Base-by-base conservation (phyloP, 2,329 filamentous ascomycete species). In the Pseudogymnoascus sp. region DNA sequence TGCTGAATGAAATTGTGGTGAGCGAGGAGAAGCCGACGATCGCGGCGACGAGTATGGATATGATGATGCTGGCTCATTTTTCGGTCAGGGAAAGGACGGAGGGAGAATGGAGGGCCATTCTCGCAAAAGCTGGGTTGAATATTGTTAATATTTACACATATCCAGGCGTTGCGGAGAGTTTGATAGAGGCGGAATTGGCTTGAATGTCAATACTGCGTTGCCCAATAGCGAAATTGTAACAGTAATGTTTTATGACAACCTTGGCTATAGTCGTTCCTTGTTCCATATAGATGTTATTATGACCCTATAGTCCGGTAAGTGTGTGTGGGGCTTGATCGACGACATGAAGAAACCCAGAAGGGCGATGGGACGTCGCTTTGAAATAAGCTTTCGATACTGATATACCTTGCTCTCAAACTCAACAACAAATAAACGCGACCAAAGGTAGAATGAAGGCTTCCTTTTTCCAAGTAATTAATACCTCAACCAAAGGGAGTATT, bases 1-100 rank as follows among this genome's bases (percentile, higher is more conserved):
- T 67, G 33, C 61, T 67, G 22, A 63, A 62, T 50, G 65, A 68
- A 16, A 63, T 57, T 18, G 60, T 67, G 9, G 47, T 68, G 16
- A 65, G 63, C 1, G 57, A 58, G 6, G 58, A 60, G 43, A 60
- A 54, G 38, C 38, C 58, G 12, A 38, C 25, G 6, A 50, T 38
- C 25, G 50, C 50, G 11, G 58, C 50, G 50, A 60, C 58, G 9
- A 60, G 58, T 18, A 38, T 60, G 22, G 58, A 60, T 50, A 12
- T 60, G 37, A n/a, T 60, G 14, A 60, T 60, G 58, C 30, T 60
- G 38, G 38, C 50, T 25, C 25, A 50, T n/a, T 38, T 50, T 50
- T 60, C 58, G 6, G 38, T 22, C n/a, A 38, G 50, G 58, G 58
- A 60, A 25, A 25, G 58, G 22, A 60, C 38, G n/a, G 58, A 60